Percentiles rank a stretch among this genome's conserved stretches.
phyloP scores from a whole-genome alignment of 164 flowering plant species.

The Piper longum region DNA sequence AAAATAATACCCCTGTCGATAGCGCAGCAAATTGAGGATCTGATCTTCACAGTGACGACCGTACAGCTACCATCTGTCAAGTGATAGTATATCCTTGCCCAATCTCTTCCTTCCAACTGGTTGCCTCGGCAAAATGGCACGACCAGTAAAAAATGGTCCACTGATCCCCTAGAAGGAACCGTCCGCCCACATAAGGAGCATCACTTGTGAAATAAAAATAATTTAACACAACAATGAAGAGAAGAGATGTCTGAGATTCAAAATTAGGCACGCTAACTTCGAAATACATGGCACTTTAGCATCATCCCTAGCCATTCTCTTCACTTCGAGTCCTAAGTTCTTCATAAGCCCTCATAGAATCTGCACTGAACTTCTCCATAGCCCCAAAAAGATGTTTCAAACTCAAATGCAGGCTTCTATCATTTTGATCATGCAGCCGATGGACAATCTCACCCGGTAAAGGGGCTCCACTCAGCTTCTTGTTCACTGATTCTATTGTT shows the following conservation, averaged over 20 bases:
- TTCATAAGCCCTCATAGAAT: conserved; percentile 51
- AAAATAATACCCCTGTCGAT: too few species aligned
- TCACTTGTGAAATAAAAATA: too few species aligned
- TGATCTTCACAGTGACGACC: too few species aligned
- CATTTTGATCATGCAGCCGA: conserved; percentile 30
- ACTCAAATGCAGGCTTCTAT: conserved; percentile 37
- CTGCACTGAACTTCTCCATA: conserved; percentile 58
- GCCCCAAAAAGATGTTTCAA: conserved; percentile 62
- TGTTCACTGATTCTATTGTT: conserved; percentile 61
- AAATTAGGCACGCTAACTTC: neutral
- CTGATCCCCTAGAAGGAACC: neutral
- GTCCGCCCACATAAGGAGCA: neutral
- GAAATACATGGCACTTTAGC: conserved; percentile 21
- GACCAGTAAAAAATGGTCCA: too few species aligned
- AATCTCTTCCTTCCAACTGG: neutral
- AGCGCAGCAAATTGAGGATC: too few species aligned
- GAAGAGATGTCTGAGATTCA: neutral
- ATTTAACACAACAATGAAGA: neutral
- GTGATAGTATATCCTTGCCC: too few species aligned
- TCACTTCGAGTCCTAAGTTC: conserved; percentile 51
- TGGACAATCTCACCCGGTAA: conserved; percentile 32
- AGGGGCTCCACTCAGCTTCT: conserved; percentile 31
- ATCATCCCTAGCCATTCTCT: conserved; percentile 28
- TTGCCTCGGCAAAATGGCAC: neutral
- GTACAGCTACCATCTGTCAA: too few species aligned